Evolutionary conservation across 148 eudicot genomes (phyloP).

Genomic region (Talinum fruticosum): DNA sequence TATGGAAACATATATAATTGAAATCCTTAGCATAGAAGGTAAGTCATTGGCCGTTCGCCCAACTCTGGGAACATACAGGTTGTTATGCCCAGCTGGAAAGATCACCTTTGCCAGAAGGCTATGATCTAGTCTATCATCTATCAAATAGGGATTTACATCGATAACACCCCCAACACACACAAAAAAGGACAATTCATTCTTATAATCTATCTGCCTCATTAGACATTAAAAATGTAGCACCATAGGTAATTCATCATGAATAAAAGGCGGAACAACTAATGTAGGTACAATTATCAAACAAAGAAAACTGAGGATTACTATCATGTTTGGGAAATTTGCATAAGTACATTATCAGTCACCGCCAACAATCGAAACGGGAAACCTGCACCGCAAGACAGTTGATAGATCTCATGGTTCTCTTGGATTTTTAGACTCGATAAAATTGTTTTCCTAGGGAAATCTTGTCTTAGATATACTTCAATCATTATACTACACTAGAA

Average conservation of each 20-base stretch:
- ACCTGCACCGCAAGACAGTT: not conserved
- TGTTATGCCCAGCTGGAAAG: too few relatives aligned
- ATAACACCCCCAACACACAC: not conserved
- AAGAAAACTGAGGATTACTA: constrained; percentile 76
- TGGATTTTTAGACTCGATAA: not conserved
- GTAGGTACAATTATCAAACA: constrained; percentile 68
- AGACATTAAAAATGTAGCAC: not conserved
- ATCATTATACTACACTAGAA: not conserved
- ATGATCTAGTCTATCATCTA: not conserved
- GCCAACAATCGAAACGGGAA: not conserved
- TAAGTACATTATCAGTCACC: constrained; percentile 7
- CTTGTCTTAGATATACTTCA: not conserved
- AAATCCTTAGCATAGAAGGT: too few relatives aligned
- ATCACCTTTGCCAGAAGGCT: not conserved
- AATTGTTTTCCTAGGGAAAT: not conserved
- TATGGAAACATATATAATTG: too few relatives aligned
- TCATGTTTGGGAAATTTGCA: constrained; percentile 67
- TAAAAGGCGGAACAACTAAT: constrained; percentile 61
- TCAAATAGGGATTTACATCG: not conserved
- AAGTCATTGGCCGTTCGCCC: too few relatives aligned
- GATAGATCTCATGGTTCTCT: not conserved
- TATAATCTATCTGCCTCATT: constrained; percentile 3
- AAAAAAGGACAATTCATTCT: not conserved
- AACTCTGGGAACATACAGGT: too few relatives aligned
- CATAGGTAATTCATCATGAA: constrained; percentile 79